Percentiles rank a stretch among this genome's conserved stretches.
phyloP scores from a whole-genome alignment of 305 asterid genomes.

The Monarda citriodora region DNA sequence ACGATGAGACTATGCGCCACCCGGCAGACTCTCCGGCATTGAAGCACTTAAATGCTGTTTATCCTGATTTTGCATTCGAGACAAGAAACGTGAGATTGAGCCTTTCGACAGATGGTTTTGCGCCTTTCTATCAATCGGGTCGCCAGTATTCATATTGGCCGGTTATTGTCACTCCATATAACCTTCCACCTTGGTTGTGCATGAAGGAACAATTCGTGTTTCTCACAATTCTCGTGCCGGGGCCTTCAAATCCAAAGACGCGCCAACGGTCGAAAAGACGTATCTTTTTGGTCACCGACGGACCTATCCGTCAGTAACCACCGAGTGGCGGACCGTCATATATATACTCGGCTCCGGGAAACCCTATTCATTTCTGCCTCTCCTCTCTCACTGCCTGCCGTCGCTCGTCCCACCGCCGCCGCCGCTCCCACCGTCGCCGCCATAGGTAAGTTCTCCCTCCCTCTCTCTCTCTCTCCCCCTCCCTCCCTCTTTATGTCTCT shows the following conservation, averaged over 20 bases:
- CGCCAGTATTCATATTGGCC: neutral
- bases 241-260: neutral
- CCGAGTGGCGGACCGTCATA: too few relatives aligned
- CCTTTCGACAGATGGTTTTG: neutral
- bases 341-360: too few relatives aligned
- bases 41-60: neutral
- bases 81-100: neutral
- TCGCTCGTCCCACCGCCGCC: too few relatives aligned
- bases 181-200: neutral
- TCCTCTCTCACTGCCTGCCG: too few relatives aligned
- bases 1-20: neutral
- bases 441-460: too few relatives aligned
- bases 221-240: neutral
- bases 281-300: too few relatives aligned
- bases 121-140: neutral
- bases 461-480: too few relatives aligned
- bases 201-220: neutral
- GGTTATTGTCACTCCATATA: neutral
- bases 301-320: too few relatives aligned
- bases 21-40: neutral
- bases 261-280: too few relatives aligned
- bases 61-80: neutral
- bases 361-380: too few relatives aligned
- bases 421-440: too few relatives aligned
- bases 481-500: too few relatives aligned